A percentile compares a stretch with the other conserved stretches of the same genome.
Conservation (phyloP, 177 flowering plant genomes). For the Vitis hybrid region DNA sequence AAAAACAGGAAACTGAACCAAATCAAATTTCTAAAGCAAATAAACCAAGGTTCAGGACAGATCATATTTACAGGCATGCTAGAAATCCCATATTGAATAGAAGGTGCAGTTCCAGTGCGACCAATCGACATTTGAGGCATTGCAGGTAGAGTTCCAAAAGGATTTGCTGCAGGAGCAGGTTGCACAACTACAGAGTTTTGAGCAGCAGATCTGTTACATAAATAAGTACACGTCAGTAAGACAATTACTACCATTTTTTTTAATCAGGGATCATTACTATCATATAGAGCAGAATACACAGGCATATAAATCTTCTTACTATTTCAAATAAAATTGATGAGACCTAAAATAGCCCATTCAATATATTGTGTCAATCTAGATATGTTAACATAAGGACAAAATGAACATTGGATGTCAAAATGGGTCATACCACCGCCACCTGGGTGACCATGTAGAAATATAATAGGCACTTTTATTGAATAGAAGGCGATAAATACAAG, state of each 20-base stretch:
- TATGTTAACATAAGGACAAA: neutral
- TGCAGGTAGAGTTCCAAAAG: slow-evolving; percentile 91
- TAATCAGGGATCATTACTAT: neutral
- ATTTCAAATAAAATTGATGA: neutral
- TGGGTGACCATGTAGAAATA: neutral
- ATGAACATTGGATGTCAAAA: too few species aligned
- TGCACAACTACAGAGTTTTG: slow-evolving; percentile 49
- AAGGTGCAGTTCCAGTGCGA: slow-evolving; percentile 67
- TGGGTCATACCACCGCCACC: too few species aligned
- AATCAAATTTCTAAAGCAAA: neutral
- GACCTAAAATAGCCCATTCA: neutral
- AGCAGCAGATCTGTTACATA: slow-evolving; percentile 46
- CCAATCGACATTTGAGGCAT: slow-evolving; percentile 91
- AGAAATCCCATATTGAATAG: slow-evolving; percentile 95
- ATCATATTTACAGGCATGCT: slow-evolving; percentile 74
- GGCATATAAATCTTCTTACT: neutral
- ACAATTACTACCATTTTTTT: neutral
- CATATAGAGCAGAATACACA: neutral
- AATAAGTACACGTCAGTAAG: neutral
- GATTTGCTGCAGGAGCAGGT: slow-evolving; percentile 58
- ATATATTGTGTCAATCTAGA: neutral
- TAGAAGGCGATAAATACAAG: slow-evolving; percentile 1
- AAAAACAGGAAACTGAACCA: neutral
- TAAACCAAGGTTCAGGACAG: neutral
- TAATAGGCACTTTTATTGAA: neutral